phyloP scores from a whole-genome alignment of 176 grass and related monocot species.

The Ensete ventricosum region DNA sequence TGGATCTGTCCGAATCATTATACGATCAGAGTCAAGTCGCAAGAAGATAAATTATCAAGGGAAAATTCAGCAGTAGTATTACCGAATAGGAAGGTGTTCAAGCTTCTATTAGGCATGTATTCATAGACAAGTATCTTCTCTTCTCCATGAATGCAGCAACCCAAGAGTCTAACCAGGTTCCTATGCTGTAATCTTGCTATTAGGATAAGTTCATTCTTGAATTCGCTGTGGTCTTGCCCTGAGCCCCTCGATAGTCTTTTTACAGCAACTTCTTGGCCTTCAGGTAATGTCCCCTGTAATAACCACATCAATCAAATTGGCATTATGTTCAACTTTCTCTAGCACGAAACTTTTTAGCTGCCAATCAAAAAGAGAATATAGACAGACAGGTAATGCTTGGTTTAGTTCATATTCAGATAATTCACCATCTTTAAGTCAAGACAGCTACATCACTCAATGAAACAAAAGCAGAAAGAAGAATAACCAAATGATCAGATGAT shows the following conservation, averaged over 20 bases:
- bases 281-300: constrained; percentile 20
- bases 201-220: constrained; percentile 42
- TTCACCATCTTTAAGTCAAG: too few relatives aligned
- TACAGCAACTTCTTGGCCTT: constrained; percentile 32
- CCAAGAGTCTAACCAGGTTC: constrained; percentile 36
- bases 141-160: constrained; percentile 29
- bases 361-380: too few relatives aligned
- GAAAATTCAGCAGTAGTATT: neutral
- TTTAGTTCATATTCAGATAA: too few relatives aligned
- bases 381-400: too few relatives aligned
- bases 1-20: constrained; percentile 18
- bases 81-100: constrained; percentile 37
- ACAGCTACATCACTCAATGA: too few relatives aligned
- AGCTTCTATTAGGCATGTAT: constrained; percentile 36
- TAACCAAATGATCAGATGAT: too few relatives aligned
- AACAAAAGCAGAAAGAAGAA: too few relatives aligned
- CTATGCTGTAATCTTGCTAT: constrained; percentile 37
- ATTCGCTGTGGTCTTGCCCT: constrained; percentile 34
- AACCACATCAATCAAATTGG: neutral
- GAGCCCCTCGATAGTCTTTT: constrained; percentile 34
- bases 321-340: too few relatives aligned
- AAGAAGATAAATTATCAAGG: neutral
- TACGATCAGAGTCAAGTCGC: neutral
- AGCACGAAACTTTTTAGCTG: too few relatives aligned
- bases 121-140: constrained; percentile 35